phyloP scores from a whole-genome alignment of 371 early-diverging fungal genomes.

The Ecytonucleospora hepatopenaei region DNA sequence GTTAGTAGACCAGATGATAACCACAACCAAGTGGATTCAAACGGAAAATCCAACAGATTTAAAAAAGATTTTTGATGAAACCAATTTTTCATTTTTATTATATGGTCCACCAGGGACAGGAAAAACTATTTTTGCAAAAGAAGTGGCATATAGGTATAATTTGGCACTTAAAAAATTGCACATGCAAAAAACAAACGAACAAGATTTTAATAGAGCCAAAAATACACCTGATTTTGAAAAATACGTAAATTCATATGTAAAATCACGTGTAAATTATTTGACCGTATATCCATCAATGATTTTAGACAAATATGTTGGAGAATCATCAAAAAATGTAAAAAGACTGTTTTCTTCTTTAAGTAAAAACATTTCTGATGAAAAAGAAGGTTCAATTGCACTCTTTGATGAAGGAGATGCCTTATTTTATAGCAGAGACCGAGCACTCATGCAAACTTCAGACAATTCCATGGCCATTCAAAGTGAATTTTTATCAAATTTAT shows the following conservation, averaged over 20 bases:
- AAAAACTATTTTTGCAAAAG: conserved; percentile 46
- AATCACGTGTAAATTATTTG: conserved; percentile 11
- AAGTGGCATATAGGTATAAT: conserved; percentile 27
- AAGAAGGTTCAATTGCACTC: conserved; percentile 35
- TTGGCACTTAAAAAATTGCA: conserved; percentile 13
- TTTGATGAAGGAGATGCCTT: conserved; percentile 51
- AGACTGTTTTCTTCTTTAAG: conserved; percentile 15
- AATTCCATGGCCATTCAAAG: not conserved
- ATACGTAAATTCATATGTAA: not conserved
- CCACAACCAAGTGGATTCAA: not conserved
- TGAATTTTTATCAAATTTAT: not conserved
- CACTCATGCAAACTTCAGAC: conserved; percentile 3
- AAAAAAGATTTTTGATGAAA: not conserved
- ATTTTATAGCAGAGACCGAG: conserved; percentile 26
- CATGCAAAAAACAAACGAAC: not conserved
- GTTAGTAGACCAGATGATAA: not conserved
- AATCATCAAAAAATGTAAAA: conserved; percentile 30
- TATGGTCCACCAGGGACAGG: conserved; percentile 53
- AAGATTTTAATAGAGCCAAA: conserved; percentile 7
- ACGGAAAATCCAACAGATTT: not conserved
- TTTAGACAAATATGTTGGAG: conserved; percentile 48
- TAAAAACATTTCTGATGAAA: conserved; percentile 15
- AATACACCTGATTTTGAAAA: not conserved
- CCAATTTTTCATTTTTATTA: conserved; percentile 17
- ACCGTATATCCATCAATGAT: conserved; percentile 28